Conservation (phyloP, 2,329 filamentous ascomycete genomes). For the Chaetomium strumarium region DNA sequence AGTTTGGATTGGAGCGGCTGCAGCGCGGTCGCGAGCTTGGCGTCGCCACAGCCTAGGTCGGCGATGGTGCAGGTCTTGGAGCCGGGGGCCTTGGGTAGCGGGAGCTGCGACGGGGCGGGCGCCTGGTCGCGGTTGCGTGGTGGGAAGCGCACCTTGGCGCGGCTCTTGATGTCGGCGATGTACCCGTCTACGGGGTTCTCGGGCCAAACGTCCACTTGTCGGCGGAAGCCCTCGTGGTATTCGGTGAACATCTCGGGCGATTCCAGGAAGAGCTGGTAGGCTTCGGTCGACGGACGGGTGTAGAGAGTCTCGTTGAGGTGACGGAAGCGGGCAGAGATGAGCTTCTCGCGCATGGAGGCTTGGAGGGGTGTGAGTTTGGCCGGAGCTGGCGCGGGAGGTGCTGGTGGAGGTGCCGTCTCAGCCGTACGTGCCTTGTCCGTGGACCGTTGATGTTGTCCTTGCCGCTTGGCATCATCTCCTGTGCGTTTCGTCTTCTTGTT, state of each 20-base stretch:
- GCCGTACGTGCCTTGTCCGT: constrained; percentile 28
- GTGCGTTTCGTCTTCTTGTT: constrained; percentile 19
- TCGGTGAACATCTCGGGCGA: constrained; percentile 92
- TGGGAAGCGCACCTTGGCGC: constrained; percentile 42
- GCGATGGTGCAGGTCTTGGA: constrained; percentile 71
- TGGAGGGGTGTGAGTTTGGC: constrained; percentile 84
- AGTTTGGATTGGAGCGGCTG: constrained; percentile 58
- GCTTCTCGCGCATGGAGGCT: constrained; percentile 88
- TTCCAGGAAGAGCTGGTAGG: constrained; percentile 74
- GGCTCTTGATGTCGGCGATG: constrained; percentile 61
- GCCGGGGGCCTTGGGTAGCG: constrained; percentile 61
- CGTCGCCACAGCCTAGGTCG: constrained; percentile 91
- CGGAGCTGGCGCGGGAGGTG: constrained; percentile 36
- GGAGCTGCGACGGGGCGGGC: constrained; percentile 31
- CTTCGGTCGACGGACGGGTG: constrained; percentile 77
- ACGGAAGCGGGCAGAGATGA: constrained; percentile 90
- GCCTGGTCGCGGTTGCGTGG: constrained; percentile 27
- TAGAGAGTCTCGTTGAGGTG: constrained; percentile 97
- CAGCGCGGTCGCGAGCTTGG: constrained; percentile 67
- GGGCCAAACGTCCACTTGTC: constrained; percentile 93
- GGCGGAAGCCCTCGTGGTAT: constrained; percentile 93
- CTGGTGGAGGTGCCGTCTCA: constrained; percentile 19
- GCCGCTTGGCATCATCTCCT: constrained; percentile 27
- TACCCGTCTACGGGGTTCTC: constrained; percentile 93
- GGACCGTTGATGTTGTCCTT: constrained; percentile 20